phyloP scores from a whole-genome alignment of 768 basidiomycete species.

The Xerocomus spinulosus region DNA sequence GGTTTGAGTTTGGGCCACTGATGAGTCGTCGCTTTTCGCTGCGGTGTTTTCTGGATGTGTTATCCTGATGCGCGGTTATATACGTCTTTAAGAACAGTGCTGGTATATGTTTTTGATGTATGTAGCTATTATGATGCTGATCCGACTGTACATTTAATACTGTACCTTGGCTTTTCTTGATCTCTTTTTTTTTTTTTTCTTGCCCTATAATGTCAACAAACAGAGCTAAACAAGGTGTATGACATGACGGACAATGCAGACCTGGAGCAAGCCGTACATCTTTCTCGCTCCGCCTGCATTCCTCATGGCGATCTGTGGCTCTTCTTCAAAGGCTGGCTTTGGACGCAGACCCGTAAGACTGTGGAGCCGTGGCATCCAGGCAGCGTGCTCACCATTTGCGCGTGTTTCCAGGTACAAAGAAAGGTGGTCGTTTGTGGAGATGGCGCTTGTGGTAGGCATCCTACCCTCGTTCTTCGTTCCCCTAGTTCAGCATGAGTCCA shows the following conservation, averaged over 20 bases:
- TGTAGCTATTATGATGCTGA: conserved; percentile 19
- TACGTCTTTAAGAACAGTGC: conserved; percentile 7
- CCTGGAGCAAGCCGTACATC: not conserved
- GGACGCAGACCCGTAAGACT: conserved; percentile 36
- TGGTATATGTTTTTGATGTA: conserved; percentile 4
- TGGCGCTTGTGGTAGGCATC: conserved; percentile 75
- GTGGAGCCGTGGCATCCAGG: conserved; percentile 4
- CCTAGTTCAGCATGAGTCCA: conserved; percentile 7
- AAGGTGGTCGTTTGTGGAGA: conserved; percentile 93
- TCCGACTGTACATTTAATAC: conserved; percentile 6
- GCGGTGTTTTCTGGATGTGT: not conserved
- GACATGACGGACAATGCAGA: conserved; percentile 4
- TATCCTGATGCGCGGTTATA: conserved; percentile 6
- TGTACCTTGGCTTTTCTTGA: conserved; percentile 22
- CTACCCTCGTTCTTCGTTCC: not conserved
- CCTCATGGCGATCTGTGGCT: conserved; percentile 55
- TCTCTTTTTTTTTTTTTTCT: not conserved
- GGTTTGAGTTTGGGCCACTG: conserved; percentile 17
- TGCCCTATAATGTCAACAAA: conserved; percentile 11
- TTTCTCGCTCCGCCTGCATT: conserved; percentile 2
- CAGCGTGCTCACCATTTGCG: conserved; percentile 12
- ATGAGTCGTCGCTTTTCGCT: conserved; percentile 1
- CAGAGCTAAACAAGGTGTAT: conserved; percentile 17
- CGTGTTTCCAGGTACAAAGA: conserved; percentile 40
- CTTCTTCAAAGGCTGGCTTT: conserved; percentile 51